Conservation (phyloP, 2,329 filamentous ascomycete species). For the Fusarium tuaranense region DNA sequence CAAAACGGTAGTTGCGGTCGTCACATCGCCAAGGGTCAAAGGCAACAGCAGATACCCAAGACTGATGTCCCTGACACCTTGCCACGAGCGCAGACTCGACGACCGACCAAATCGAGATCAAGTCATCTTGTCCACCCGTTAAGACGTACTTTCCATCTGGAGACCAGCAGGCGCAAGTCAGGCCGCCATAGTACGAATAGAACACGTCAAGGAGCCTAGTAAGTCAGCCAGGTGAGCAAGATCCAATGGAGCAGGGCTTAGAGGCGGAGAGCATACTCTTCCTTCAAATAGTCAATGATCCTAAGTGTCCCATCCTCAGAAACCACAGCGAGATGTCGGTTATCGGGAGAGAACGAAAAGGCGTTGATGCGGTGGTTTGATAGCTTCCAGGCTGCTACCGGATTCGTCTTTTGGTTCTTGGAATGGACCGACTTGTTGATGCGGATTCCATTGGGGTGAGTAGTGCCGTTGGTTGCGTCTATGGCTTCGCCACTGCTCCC, state of each 20-base stretch:
- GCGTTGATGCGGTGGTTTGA: slow-evolving; percentile 92
- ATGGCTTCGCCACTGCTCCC: slow-evolving; percentile 57
- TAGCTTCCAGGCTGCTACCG: slow-evolving; percentile 91
- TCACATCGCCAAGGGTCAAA: slow-evolving; percentile 99
- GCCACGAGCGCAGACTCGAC: slow-evolving; percentile 87
- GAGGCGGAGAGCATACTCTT: slow-evolving; percentile 72
- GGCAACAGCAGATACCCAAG: slow-evolving; percentile 92
- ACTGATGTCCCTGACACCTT: slow-evolving; percentile 93
- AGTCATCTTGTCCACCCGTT: slow-evolving; percentile 94
- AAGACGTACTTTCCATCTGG: slow-evolving; percentile 96
- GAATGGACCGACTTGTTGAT: slow-evolving; percentile 94
- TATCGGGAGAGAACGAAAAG: slow-evolving; percentile 92
- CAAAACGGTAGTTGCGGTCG: slow-evolving; percentile 93
- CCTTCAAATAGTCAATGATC: slow-evolving; percentile 91
- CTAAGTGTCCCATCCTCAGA: slow-evolving; percentile 91
- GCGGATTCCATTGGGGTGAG: slow-evolving; percentile 66
- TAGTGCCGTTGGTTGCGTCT: slow-evolving; percentile 49
- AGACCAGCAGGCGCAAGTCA: slow-evolving; percentile 96
- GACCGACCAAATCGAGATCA: slow-evolving; percentile 95
- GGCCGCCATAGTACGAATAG: slow-evolving; percentile 91
- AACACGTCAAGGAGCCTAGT: slow-evolving; percentile 85
- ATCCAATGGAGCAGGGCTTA: neutral
- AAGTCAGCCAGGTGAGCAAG: slow-evolving; percentile 20
- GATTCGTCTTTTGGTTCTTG: slow-evolving; percentile 92
- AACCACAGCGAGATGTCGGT: slow-evolving; percentile 86